Percentiles rank a stretch among this genome's conserved stretches.
phyloP scores from a whole-genome alignment of 495 filamentous ascomycete species.

The Aspergillus avenaceus region DNA sequence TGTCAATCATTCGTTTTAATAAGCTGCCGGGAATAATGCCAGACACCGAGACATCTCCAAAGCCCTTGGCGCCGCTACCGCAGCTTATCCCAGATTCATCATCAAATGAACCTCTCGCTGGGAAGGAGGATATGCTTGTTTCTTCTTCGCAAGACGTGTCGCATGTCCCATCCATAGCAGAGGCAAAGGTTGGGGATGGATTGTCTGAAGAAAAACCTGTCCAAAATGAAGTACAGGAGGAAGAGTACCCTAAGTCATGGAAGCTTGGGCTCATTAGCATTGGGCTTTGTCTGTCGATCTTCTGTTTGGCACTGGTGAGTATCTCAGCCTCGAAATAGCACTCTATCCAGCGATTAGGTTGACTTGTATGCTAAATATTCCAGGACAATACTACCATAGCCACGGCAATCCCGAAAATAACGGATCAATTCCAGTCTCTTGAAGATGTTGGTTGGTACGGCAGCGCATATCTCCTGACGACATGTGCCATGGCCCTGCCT shows the following conservation, averaged over 20 bases:
- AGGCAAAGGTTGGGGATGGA: no score
- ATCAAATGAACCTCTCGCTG: no score
- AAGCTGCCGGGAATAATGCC: no score
- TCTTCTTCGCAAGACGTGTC: no score
- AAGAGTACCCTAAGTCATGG: constrained; percentile 46
- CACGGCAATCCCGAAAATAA: constrained; percentile 81
- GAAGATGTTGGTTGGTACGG: constrained; percentile 83
- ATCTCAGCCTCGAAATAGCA: neutral
- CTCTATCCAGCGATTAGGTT: neutral
- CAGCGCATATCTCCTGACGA: constrained; percentile 65
- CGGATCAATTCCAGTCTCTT: constrained; percentile 70
- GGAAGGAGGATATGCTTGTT: no score
- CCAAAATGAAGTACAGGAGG: no score
- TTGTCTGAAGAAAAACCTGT: no score
- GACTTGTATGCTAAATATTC: neutral
- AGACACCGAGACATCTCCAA: no score
- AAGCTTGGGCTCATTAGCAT: constrained; percentile 55
- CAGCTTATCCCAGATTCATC: no score
- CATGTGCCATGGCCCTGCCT: constrained; percentile 64
- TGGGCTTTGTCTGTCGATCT: constrained; percentile 58
- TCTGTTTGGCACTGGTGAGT: constrained; percentile 60
- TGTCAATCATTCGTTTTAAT: no score
- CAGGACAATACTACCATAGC: constrained; percentile 76
- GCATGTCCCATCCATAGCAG: no score
- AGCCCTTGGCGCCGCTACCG: no score